Percentiles rank a stretch among this genome's conserved stretches.
These are phyloP conservation scores for Posidonia australis DNA, from an alignment of 106 monocot species.

Conservation along the genomic window DNA sequence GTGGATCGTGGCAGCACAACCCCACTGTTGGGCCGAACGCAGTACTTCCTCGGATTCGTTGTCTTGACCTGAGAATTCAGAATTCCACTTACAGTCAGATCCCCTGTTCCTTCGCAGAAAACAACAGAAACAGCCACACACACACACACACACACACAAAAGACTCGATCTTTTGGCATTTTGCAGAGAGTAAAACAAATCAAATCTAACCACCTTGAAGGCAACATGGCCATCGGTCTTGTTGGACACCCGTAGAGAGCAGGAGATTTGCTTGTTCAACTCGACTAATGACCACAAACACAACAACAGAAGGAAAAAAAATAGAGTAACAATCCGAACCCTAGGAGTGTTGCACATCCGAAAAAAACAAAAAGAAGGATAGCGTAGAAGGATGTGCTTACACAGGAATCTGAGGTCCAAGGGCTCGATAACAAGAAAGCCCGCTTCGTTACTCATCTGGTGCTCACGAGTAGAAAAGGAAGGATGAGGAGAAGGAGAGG, in stretches of 20 bases:
- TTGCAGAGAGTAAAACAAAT: not conserved
- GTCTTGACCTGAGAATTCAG: conserved; percentile 15
- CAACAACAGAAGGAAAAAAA: not conserved
- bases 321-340: not conserved
- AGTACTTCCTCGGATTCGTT: conserved; percentile 23
- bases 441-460: conserved; percentile 36
- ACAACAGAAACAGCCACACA: not conserved
- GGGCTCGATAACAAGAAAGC: conserved; percentile 52
- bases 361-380: not conserved
- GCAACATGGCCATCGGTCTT: conserved; percentile 50
- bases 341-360: not conserved
- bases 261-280: conserved; percentile 61
- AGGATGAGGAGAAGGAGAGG: no score
- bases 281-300: conserved; percentile 30
- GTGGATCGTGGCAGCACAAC: conserved; percentile 14
- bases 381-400: conserved; percentile 2
- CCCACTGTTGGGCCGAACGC: conserved; percentile 17
- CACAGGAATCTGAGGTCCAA: conserved; percentile 64
- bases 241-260: conserved; percentile 51
- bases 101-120: not conserved
- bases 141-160: not conserved
- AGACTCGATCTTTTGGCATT: no score
- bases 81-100: not conserved
- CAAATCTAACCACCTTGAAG: conserved; percentile 40
- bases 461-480: no score